phyloP scores from a whole-genome alignment of 2,329 filamentous ascomycete genomes.

The Coniochaeta ligniaria region DNA sequence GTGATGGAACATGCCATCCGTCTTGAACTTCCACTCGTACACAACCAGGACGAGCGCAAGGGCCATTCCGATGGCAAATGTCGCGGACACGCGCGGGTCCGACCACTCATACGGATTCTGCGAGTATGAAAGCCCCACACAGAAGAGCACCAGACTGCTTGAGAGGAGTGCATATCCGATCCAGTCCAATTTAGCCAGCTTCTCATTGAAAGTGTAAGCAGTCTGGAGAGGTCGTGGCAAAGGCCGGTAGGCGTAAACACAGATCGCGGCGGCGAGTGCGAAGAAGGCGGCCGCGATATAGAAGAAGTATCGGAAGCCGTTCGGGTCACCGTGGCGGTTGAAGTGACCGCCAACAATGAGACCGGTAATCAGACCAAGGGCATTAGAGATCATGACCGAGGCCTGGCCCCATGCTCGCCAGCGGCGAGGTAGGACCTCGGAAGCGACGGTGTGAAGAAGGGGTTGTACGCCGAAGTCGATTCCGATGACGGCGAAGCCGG shows the following conservation, averaged over 20 bases:
- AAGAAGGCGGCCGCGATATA: conserved; percentile 24
- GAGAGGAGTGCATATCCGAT: conserved; percentile 27
- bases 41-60: conserved; percentile 17
- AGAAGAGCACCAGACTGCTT: conserved; percentile 28
- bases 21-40: conserved; percentile 27
- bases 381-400: conserved; percentile 20
- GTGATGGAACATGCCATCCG: conserved; percentile 33
- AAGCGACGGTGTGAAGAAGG: conserved; percentile 28
- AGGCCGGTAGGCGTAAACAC: conserved; percentile 24
- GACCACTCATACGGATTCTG: conserved; percentile 30
- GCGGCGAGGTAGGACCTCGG: conserved; percentile 29
- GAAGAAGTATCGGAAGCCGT: conserved; percentile 27
- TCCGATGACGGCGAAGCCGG: conserved; percentile 26
- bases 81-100: conserved; percentile 24
- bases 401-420: conserved; percentile 28
- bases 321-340: conserved; percentile 19
- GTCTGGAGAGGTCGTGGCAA: conserved; percentile 18
- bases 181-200: conserved; percentile 29
- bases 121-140: conserved; percentile 28
- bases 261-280: conserved; percentile 18
- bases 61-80: conserved; percentile 25
- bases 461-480: conserved; percentile 28
- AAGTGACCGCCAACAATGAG: conserved; percentile 26
- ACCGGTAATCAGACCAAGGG: conserved; percentile 21
- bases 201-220: conserved; percentile 19